Evolutionary conservation across 306 rosid species (phyloP).

Genomic region (Biancaea sappan): DNA sequence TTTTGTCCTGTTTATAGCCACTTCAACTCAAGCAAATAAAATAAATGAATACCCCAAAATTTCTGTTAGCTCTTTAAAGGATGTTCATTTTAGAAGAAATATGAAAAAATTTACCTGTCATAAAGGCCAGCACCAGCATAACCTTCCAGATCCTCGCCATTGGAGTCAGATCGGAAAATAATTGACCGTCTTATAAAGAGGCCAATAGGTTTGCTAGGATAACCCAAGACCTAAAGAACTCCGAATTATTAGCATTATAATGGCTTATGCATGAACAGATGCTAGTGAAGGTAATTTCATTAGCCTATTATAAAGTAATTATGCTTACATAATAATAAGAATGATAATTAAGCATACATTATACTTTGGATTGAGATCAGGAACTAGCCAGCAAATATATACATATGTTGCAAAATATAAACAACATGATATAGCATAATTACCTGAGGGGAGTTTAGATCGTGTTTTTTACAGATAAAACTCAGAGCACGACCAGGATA

Average conservation of each 20-base stretch:
- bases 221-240: conserved; percentile 78
- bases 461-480: conserved; percentile 81
- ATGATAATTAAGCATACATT: conserved; percentile 22
- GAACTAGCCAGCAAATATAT: not conserved
- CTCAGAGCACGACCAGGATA: conserved; percentile 99
- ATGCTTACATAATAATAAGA: conserved; percentile 13
- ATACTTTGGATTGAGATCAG: not conserved
- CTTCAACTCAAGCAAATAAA: conserved; percentile 23
- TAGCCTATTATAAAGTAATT: conserved; percentile 6
- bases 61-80: conserved; percentile 6
- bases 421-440: conserved; percentile 16
- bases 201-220: conserved; percentile 95
- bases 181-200: conserved; percentile 81
- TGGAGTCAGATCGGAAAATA: conserved; percentile 97
- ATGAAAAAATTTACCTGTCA: conserved; percentile 68
- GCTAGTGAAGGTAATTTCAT: conserved; percentile 4
- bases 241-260: conserved; percentile 33
- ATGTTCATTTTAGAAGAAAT: conserved; percentile 8
- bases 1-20: not conserved
- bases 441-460: conserved; percentile 86
- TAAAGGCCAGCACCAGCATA: conserved; percentile 99
- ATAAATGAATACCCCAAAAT: conserved; percentile 3
- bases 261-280: conserved; percentile 24
- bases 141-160: conserved; percentile 98
- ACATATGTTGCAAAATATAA: not conserved